These are phyloP conservation scores for Platanus orientalis DNA, from an alignment of 164 flowering plant genomes.

Conservation along the genomic window DNA sequence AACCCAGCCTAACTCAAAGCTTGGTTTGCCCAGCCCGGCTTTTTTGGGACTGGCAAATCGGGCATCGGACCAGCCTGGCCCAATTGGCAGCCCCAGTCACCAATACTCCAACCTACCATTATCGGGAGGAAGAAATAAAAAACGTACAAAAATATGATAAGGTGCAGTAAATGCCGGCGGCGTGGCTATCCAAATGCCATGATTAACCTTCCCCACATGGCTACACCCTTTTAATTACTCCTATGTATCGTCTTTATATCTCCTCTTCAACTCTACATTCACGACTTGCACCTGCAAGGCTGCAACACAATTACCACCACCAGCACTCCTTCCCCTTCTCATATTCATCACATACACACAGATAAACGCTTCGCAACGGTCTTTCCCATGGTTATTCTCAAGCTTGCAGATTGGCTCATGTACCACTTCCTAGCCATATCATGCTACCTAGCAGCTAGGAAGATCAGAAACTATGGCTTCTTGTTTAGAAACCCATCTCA, in stretches of 20 bases:
- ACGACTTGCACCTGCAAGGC: too few relatives aligned
- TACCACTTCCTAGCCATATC: slow-evolving; percentile 53
- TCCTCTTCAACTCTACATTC: slow-evolving; percentile 10
- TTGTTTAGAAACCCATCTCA: slow-evolving; percentile 25
- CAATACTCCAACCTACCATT: slow-evolving; percentile 21
- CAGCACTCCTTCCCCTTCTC: slow-evolving; percentile 11
- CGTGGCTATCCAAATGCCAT: slow-evolving; percentile 34
- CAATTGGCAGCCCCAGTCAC: too few relatives aligned
- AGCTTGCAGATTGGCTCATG: slow-evolving; percentile 49
- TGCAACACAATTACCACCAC: background rate
- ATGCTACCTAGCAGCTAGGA: slow-evolving; percentile 49
- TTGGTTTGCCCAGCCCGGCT: too few relatives aligned
- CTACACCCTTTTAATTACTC: slow-evolving; percentile 1
- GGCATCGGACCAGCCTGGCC: too few relatives aligned
- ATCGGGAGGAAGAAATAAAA: slow-evolving; percentile 3
- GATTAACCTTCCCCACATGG: slow-evolving; percentile 27
- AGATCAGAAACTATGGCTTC: slow-evolving; percentile 38
- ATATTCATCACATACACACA: background rate
- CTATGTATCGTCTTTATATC: slow-evolving; percentile 26
- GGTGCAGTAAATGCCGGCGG: slow-evolving; percentile 45
- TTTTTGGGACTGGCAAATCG: too few relatives aligned
- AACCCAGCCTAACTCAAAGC: too few relatives aligned
- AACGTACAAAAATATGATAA: background rate
- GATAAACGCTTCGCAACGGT: slow-evolving; percentile 21
- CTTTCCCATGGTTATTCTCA: slow-evolving; percentile 43